A percentile compares a stretch with the other conserved stretches of the same genome.
These are phyloP conservation scores for Aaosphaeria pasadenensis DNA, from an alignment of 2,329 filamentous ascomycete species.

Conservation along the genomic window DNA sequence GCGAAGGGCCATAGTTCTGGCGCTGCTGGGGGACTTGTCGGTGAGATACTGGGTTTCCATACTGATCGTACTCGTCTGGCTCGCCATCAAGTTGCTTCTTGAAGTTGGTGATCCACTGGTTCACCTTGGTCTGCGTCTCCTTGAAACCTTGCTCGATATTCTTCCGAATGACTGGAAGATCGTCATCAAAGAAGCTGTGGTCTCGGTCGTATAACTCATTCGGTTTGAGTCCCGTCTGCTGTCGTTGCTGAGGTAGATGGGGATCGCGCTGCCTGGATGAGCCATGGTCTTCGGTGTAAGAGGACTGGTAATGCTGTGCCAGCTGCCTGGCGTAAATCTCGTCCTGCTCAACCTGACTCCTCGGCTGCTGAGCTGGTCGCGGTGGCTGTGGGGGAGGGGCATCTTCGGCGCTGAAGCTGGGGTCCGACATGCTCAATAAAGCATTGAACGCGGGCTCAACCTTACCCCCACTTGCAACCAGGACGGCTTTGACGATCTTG, in stretches of 20 bases:
- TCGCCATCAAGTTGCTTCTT: constrained; percentile 94
- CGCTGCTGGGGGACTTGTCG: constrained; percentile 7
- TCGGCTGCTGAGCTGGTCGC: constrained; percentile 51
- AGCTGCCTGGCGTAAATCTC: constrained; percentile 90
- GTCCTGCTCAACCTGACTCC: constrained; percentile 83
- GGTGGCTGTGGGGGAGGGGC: constrained; percentile 81
- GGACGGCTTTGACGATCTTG: constrained; percentile 79
- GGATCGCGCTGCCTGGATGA: constrained; percentile 26
- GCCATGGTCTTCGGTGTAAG: constrained; percentile 28
- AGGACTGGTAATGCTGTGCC: constrained; percentile 76
- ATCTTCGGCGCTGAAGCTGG: constrained; percentile 48
- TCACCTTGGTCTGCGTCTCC: constrained; percentile 91
- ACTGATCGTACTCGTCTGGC: constrained; percentile 61
- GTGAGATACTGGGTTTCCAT: constrained; percentile 40
- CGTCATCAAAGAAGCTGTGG: constrained; percentile 90
- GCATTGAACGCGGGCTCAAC: constrained; percentile 96
- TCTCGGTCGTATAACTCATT: constrained; percentile 61
- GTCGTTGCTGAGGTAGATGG: constrained; percentile 46
- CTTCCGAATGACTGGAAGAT: constrained; percentile 87
- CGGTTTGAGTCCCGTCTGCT: constrained; percentile 53
- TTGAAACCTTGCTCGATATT: constrained; percentile 92
- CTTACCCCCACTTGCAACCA: constrained; percentile 79
- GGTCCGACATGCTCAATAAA: constrained; percentile 69
- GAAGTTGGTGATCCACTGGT: constrained; percentile 85
- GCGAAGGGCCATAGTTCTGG: constrained; percentile 38